These are phyloP conservation scores for Boletus rubropictus DNA, from an alignment of 768 basidiomycete species.

Conservation along the genomic window DNA sequence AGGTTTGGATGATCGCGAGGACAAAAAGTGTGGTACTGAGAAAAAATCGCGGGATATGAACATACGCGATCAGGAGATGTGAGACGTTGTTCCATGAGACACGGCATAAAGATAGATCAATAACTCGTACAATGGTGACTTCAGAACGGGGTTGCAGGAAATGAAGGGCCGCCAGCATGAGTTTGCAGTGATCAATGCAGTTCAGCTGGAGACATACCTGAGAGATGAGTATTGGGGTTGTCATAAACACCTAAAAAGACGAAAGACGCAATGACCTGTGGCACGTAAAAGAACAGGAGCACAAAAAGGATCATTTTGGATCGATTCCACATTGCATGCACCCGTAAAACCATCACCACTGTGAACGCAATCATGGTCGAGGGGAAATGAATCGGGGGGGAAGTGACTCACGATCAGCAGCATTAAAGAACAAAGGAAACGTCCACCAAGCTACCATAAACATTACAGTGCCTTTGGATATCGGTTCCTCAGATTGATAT, in stretches of 20 bases:
- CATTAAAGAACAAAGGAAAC: conserved; percentile 1
- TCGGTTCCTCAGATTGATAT: background rate
- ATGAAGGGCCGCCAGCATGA: no score
- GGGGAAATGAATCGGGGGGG: background rate
- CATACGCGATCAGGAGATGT: background rate
- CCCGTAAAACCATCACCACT: background rate
- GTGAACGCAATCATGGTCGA: background rate
- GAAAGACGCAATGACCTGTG: background rate
- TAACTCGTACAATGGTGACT: no score
- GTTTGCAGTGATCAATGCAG: background rate
- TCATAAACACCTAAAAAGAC: background rate
- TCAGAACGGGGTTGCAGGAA: no score
- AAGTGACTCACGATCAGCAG: background rate
- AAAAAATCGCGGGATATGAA: background rate
- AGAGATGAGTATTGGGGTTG: background rate
- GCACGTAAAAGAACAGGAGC: background rate
- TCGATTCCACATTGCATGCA: background rate
- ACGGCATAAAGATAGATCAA: no score
- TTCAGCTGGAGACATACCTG: background rate
- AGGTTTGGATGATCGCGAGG: background rate
- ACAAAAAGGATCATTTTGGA: background rate
- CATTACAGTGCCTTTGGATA: background rate
- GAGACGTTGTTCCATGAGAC: background rate
- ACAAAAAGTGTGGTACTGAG: background rate
- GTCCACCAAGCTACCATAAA: background rate